Conservation (phyloP, 1,139 yeast species). For the Suhomyces kunorum region DNA sequence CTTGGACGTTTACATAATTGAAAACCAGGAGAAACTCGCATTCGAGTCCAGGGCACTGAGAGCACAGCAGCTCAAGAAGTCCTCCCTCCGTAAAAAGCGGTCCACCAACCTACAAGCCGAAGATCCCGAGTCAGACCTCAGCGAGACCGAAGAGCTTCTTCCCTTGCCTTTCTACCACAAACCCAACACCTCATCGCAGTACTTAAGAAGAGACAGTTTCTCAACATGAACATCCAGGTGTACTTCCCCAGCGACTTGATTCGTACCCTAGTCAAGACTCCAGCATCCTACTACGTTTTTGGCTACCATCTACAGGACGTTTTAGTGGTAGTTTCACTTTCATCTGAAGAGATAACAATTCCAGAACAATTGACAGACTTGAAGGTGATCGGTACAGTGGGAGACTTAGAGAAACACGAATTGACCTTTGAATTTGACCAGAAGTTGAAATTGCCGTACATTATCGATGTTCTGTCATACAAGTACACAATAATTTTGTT, state of each 20-base stretch:
- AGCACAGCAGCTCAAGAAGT: conserved; percentile 5
- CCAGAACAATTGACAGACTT: conserved; percentile 20
- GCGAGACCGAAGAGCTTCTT: conserved; percentile 3
- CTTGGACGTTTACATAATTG: conserved; percentile 12
- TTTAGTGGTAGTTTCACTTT: conserved; percentile 29
- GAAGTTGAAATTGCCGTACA: conserved; percentile 7
- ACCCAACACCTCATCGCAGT: conserved; percentile 46
- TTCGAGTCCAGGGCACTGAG: conserved; percentile 7
- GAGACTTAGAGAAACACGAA: background rate
- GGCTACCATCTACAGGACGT: conserved; percentile 32
- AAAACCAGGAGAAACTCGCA: conserved; percentile 10
- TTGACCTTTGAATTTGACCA: conserved; percentile 5
- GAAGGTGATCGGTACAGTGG: conserved; percentile 25
- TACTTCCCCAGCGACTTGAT: conserved; percentile 41
- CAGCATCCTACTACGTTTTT: conserved; percentile 18
- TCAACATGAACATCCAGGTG: conserved; percentile 30
- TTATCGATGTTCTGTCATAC: background rate
- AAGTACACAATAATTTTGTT: conserved; percentile 52
- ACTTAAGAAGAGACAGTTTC: conserved; percentile 45
- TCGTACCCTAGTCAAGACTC: conserved; percentile 10
- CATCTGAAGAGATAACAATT: conserved; percentile 7
- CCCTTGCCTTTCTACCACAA: conserved; percentile 31
- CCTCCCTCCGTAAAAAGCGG: background rate
- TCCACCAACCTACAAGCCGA: background rate
- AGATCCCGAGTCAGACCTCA: conserved; percentile 9